Percentiles rank a stretch among this genome's conserved stretches.
These are phyloP conservation scores for Penicillium polonicum DNA, from an alignment of 2,329 filamentous ascomycete genomes.

Conservation along the genomic window DNA sequence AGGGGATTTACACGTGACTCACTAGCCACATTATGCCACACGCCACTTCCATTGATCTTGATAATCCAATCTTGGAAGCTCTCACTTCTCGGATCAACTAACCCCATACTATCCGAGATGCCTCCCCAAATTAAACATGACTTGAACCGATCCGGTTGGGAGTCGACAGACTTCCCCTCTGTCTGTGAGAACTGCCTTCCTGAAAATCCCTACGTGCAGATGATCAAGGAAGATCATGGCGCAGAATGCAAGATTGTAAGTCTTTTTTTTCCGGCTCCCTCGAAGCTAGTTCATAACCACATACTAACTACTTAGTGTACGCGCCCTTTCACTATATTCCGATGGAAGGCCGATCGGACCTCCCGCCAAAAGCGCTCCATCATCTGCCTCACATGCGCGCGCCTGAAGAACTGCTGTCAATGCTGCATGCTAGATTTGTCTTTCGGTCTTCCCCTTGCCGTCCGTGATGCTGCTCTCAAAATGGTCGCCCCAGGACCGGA, in stretches of 20 bases:
- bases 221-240: constrained; percentile 96
- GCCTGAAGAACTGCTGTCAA: constrained; percentile 98
- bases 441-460: constrained; percentile 90
- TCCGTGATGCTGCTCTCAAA: constrained; percentile 93
- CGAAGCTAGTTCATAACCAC: neutral
- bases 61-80: constrained; percentile 7
- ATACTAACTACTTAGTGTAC: constrained; percentile 60
- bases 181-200: constrained; percentile 83
- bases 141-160: constrained; percentile 92
- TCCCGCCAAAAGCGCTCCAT: constrained; percentile 90
- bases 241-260: constrained; percentile 71
- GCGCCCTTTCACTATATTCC: constrained; percentile 91
- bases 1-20: constrained; percentile 13
- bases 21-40: constrained; percentile 11
- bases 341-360: constrained; percentile 90
- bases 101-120: constrained; percentile 21
- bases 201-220: constrained; percentile 96
- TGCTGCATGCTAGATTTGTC: constrained; percentile 97
- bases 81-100: neutral
- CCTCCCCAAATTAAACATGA: constrained; percentile 97
- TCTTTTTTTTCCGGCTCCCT: neutral
- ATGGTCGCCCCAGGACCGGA: constrained; percentile 94
- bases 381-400: constrained; percentile 93
- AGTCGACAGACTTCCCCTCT: constrained; percentile 61
- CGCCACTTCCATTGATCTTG: constrained; percentile 12